Conservation (phyloP, 2,329 filamentous ascomycete species). For the Phialophora verrucosa region DNA sequence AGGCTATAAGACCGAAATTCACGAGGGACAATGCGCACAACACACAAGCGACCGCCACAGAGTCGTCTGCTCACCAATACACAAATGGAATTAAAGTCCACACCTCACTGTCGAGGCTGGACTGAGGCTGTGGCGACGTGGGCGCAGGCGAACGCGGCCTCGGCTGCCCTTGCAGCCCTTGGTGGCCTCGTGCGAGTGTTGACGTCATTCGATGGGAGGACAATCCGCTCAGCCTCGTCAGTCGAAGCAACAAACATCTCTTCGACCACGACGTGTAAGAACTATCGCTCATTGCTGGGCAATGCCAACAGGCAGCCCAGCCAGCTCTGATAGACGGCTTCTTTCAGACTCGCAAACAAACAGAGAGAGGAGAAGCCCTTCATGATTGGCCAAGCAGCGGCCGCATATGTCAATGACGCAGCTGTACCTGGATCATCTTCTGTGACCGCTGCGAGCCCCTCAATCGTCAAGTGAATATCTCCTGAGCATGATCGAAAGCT, state of each 20-base stretch:
- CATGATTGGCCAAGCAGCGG: background rate
- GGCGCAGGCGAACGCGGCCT: background rate
- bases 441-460: slow-evolving; percentile 3
- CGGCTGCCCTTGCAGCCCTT: background rate
- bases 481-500: background rate
- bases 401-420: slow-evolving; percentile 15
- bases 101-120: background rate
- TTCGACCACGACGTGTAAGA: background rate
- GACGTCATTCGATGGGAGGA: slow-evolving; percentile 27
- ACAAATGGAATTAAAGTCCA: background rate
- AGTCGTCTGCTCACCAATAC: background rate
- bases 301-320: background rate
- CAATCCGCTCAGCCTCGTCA: slow-evolving; percentile 6
- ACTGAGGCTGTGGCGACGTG: background rate
- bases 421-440: slow-evolving; percentile 14
- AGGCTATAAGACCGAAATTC: background rate
- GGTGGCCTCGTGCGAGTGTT: slow-evolving; percentile 8
- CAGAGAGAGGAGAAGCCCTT: background rate
- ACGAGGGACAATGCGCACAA: background rate
- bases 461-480: slow-evolving; percentile 2
- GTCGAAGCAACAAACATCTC: slow-evolving; percentile 6
- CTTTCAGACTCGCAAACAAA: slow-evolving; percentile 2
- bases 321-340: background rate
- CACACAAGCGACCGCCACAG: background rate
- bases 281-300: background rate